These are phyloP conservation scores for Parascedosporium putredinis DNA, from an alignment of 2,329 filamentous ascomycete species.

Conservation along the genomic window DNA sequence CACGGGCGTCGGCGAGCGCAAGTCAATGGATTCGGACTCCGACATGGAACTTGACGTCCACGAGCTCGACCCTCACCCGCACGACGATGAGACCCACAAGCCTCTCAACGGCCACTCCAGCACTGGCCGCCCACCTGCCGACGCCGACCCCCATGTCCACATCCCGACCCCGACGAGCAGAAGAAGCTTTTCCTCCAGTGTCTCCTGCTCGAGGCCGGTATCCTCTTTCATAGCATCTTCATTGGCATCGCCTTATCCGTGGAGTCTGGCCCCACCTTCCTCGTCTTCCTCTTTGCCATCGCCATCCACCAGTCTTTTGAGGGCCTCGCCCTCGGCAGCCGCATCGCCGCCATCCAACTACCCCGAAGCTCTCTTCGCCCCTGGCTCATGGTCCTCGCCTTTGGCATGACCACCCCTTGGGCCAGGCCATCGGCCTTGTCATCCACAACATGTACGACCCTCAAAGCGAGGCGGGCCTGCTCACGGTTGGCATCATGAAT, in stretches of 20 bases:
- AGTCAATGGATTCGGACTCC: conserved; percentile 32
- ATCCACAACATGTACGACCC: conserved; percentile 76
- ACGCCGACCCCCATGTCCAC: neutral
- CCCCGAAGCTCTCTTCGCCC: conserved; percentile 62
- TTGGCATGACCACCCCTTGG: conserved; percentile 71
- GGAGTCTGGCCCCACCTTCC: conserved; percentile 66
- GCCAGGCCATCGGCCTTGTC: conserved; percentile 70
- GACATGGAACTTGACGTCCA: conserved; percentile 51
- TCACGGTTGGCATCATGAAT: conserved; percentile 83
- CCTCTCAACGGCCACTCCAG: conserved; percentile 10
- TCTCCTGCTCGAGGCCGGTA: conserved; percentile 69
- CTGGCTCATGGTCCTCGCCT: conserved; percentile 72
- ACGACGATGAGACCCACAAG: conserved; percentile 4
- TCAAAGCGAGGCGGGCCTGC: conserved; percentile 59
- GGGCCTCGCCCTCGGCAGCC: conserved; percentile 73
- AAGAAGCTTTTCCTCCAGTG: conserved; percentile 65
- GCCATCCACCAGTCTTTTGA: conserved; percentile 84
- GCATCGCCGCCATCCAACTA: conserved; percentile 77
- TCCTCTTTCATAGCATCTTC: conserved; percentile 76
- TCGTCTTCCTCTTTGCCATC: conserved; percentile 71
- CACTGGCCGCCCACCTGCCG: conserved; percentile 9
- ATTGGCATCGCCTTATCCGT: conserved; percentile 82
- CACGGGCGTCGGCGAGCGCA: conserved; percentile 16
- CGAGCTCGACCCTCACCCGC: conserved; percentile 40
- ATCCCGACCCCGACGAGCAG: conserved; percentile 38